Conservation (phyloP, 2,329 filamentous ascomycete genomes). For the Dichotomopilus funicola region DNA sequence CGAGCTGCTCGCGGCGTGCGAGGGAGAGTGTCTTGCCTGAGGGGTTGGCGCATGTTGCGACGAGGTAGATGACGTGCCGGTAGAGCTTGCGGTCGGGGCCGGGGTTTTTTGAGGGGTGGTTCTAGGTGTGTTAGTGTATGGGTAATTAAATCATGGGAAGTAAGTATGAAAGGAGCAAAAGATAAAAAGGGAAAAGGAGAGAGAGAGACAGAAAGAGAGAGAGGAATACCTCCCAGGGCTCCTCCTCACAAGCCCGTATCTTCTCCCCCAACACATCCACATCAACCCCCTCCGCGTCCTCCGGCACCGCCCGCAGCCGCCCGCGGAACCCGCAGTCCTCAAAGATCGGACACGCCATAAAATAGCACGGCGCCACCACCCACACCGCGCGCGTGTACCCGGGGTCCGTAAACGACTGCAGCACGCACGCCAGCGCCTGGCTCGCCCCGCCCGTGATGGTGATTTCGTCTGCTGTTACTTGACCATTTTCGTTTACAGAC, state of each 20-base stretch:
- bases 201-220: neutral
- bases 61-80: conserved; percentile 79
- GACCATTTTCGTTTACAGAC: neutral
- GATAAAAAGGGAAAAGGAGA: neutral
- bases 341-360: conserved; percentile 79
- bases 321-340: conserved; percentile 69
- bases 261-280: conserved; percentile 50
- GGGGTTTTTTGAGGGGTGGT: conserved; percentile 46
- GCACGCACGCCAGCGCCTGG: conserved; percentile 70
- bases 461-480: conserved; percentile 49
- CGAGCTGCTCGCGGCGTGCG: conserved; percentile 36
- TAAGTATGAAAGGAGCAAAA: neutral
- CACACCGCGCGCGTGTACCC: conserved; percentile 67
- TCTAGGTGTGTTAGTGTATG: neutral
- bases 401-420: conserved; percentile 77
- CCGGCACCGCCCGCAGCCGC: conserved; percentile 62
- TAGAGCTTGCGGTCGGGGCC: conserved; percentile 68
- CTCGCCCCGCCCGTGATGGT: conserved; percentile 80
- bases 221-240: conserved; percentile 4
- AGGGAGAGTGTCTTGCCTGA: conserved; percentile 57
- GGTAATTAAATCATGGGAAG: neutral
- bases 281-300: conserved; percentile 73
- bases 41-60: conserved; percentile 85
- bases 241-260: conserved; percentile 31
- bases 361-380: conserved; percentile 77